Base-by-base conservation (phyloP, 2,329 filamentous ascomycete species). In the Botrytis hyacinthi region DNA sequence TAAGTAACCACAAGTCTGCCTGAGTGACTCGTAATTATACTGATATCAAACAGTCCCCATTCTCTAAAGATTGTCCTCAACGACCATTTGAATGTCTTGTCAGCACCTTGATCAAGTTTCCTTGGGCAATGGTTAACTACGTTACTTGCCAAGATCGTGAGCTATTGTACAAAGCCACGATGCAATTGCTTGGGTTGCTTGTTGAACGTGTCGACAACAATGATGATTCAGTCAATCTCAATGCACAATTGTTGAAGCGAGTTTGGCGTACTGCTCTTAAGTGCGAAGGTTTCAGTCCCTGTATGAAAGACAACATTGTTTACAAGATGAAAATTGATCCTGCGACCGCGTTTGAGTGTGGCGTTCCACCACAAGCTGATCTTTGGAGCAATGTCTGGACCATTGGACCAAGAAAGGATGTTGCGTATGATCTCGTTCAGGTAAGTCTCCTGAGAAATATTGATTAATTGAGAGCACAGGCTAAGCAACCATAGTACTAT, bases 71-170 rank as follows among this genome's bases (percentile, higher is more conserved):
- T 40, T 90, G 88, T 76, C 88, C 89, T 0, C 89, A 92, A 81
- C 86, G 90, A 22, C 87, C 89, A 2, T 91, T 87, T 73, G 90
- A 92, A 82, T 89, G 86, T 79, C 83, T 92, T 78, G 90, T 92
- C 77, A 90, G 88, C 79, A 91, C 87, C 0, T 76, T 82, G 74
- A 70, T 78, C 69, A 82, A 82, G 78, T 80, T 90, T 61, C 90
- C 90, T 0, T 92, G 90, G 90, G 85, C 87, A 74, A 84, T 85
- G 79, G 84, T 88, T 1, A 81, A 87, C 4, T 77, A 84, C 71
- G 88, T 91, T 82, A 91, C 87, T 12, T 82, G 91, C 65, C 82
- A 83, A 72, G 86, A 91, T 80, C 87, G 89, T 1, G 81, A 86
- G 61, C 81, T 84, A 12, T 82, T 91, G 40, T 89, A 86, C 77